Base-by-base conservation (phyloP, 1,139 yeast genomes). In the Geotrichum phurueaensis region DNA sequence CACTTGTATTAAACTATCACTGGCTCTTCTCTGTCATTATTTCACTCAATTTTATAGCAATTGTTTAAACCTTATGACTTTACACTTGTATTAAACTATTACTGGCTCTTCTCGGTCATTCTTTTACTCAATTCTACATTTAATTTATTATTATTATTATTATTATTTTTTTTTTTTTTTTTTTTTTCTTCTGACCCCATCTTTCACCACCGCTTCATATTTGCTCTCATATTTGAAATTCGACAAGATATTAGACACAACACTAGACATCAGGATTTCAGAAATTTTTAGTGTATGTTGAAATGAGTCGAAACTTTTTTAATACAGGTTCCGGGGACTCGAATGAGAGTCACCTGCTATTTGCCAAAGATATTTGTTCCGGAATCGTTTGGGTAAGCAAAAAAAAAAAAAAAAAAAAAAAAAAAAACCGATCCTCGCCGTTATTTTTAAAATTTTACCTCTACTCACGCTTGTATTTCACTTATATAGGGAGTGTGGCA, bases 401-500 rank as follows among this genome's bases (percentile, higher is more conserved):
- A 25, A 33, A 33, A 33, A 15, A 33, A 3, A 25, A 25, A 25
- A 25, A 33, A 33, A 33, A 15, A 33, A 3, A 25, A 25, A 25
- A 25, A 33, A 33, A 33, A 15, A 33, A 3, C 33, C 13, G 39
- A 33, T 33, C n/a, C 9, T 2, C 9, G 39, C 9, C n/a, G 3
- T 6, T 48, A 1, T 9, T 4, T n/a, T 31, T 31, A 23, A 5
- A 18, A n/a, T 13, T 15, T 23, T 1, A 13, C 25, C 23, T 27
- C 43, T 4, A 27, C 20, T 25, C 3, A 25, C 6, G 6, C 29
- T 25, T 18, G 10, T 20, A 51, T 12, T 20, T 13, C 27, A n/a
- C n/a, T 20, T 29, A 12, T 29, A 18, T 39, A 61, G 63, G 63
- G 63, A 3, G 56, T 61, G 5, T 50, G 56, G 29, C 43, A 52